Conservation (phyloP, 805 yeast genomes). For the Yamadazyma scolyti region DNA sequence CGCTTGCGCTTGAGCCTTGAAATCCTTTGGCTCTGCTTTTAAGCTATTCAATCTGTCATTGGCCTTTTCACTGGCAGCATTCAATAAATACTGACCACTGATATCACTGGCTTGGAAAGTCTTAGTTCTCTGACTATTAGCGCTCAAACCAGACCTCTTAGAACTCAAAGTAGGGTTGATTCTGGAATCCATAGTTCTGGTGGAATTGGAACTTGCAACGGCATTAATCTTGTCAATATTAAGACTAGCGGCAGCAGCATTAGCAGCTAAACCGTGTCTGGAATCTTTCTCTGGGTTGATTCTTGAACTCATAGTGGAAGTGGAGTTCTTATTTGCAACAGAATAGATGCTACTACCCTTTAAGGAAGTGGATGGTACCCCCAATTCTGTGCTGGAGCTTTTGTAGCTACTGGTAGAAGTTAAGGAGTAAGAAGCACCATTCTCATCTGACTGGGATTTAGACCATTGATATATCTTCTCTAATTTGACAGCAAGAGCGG, state of each 20-base stretch:
- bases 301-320: conserved; percentile 43
- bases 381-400: conserved; percentile 18
- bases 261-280: conserved; percentile 35
- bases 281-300: conserved; percentile 36
- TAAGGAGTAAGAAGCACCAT: conserved; percentile 35
- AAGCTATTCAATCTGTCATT: conserved; percentile 33
- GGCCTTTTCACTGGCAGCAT: conserved; percentile 48
- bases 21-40: conserved; percentile 25
- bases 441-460: conserved; percentile 40
- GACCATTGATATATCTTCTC: conserved; percentile 48
- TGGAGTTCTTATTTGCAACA: conserved; percentile 36
- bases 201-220: conserved; percentile 36
- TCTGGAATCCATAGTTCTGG: conserved; percentile 35
- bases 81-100: conserved; percentile 45
- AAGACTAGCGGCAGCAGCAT: conserved; percentile 17
- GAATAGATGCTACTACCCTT: conserved; percentile 27
- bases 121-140: conserved; percentile 28
- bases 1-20: conserved; percentile 46
- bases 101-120: conserved; percentile 40
- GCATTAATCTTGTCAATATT: conserved; percentile 32
- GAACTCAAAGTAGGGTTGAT: conserved; percentile 40
- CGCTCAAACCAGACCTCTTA: conserved; percentile 32
- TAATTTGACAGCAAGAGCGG: conserved; percentile 47
- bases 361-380: conserved; percentile 25
- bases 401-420: conserved; percentile 16